A percentile compares a stretch with the other conserved stretches of the same genome.
phyloP scores from a whole-genome alignment of 2,329 filamentous ascomycete genomes.

The Penicillium sp. region DNA sequence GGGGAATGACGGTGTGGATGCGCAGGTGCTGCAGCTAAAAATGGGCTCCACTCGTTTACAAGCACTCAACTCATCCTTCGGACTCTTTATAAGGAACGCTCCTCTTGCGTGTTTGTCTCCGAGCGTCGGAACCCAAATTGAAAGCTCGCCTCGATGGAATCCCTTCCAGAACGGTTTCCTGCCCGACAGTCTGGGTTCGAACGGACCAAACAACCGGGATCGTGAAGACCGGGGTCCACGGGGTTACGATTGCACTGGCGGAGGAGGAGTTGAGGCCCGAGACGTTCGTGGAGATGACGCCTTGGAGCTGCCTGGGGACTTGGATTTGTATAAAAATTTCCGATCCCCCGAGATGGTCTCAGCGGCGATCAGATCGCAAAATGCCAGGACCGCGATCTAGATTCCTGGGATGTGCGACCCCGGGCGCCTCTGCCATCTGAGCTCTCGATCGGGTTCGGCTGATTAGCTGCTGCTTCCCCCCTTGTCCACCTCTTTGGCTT shows the following conservation, averaged over 20 bases:
- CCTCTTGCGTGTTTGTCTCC: not conserved
- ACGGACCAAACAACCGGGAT: conserved; percentile 1
- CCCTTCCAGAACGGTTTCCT: conserved; percentile 1
- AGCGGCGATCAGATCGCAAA: not conserved
- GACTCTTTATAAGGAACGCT: not conserved
- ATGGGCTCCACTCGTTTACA: conserved; percentile 11
- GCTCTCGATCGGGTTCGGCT: conserved; percentile 2
- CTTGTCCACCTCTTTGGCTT: conserved; percentile 1
- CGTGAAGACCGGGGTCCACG: not conserved
- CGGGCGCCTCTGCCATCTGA: not conserved
- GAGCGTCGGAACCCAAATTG: conserved; percentile 1
- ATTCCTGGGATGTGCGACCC: conserved; percentile 8
- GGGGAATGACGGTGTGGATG: conserved; percentile 30
- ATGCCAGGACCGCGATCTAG: conserved; percentile 7
- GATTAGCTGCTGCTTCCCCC: conserved; percentile 3
- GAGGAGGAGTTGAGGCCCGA: not conserved
- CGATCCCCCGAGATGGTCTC: not conserved
- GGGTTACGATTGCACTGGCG: not conserved
- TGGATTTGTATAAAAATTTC: not conserved
- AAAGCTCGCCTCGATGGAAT: not conserved
- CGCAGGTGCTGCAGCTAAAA: conserved; percentile 15
- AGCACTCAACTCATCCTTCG: not conserved
- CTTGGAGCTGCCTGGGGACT: not conserved
- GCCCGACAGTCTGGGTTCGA: conserved; percentile 12
- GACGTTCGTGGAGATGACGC: not conserved